phyloP scores from a whole-genome alignment of 352 stramenopile genomes.

The Pythium guiyangense region DNA sequence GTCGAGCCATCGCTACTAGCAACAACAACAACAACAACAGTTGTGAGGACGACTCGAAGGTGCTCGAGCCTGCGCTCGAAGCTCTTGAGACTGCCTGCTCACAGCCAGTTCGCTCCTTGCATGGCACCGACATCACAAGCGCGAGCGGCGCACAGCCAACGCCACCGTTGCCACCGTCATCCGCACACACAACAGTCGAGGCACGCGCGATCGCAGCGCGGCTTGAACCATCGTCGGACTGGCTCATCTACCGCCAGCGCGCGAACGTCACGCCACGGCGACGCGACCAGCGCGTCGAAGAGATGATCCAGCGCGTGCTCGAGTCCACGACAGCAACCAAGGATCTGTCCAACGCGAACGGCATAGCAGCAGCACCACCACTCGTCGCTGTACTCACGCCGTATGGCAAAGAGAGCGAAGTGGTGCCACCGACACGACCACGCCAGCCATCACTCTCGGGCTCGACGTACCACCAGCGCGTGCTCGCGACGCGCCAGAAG shows the following conservation, averaged over 20 bases:
- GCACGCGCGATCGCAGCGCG: slow-evolving; percentile 15
- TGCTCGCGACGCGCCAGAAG: slow-evolving; percentile 17
- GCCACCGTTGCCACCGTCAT: not conserved
- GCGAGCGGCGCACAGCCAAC: not conserved
- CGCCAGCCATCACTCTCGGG: slow-evolving; percentile 25
- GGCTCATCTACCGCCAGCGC: slow-evolving; percentile 56
- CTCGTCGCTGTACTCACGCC: not conserved
- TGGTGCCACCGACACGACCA: slow-evolving; percentile 15
- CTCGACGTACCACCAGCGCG: slow-evolving; percentile 37
- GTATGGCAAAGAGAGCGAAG: slow-evolving; percentile 5
- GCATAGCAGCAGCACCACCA: not conserved
- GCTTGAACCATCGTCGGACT: slow-evolving; percentile 39
- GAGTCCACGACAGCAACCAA: slow-evolving; percentile 4
- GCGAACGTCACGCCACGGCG: slow-evolving; percentile 31
- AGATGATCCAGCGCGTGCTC: slow-evolving; percentile 30
- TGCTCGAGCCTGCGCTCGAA: not conserved
- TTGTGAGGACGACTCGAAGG: not conserved
- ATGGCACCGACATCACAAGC: not conserved
- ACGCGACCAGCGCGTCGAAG: slow-evolving; percentile 38
- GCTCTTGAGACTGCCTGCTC: too few species aligned
- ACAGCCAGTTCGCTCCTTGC: not conserved
- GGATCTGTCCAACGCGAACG: not conserved
- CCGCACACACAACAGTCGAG: slow-evolving; percentile 13
- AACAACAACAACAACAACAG: slow-evolving; percentile 1
- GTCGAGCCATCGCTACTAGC: not conserved